Percentiles rank a stretch among this genome's conserved stretches.
Conservation (phyloP, 169 alveolate genomes). For the Perkinsus chesapeaki region DNA sequence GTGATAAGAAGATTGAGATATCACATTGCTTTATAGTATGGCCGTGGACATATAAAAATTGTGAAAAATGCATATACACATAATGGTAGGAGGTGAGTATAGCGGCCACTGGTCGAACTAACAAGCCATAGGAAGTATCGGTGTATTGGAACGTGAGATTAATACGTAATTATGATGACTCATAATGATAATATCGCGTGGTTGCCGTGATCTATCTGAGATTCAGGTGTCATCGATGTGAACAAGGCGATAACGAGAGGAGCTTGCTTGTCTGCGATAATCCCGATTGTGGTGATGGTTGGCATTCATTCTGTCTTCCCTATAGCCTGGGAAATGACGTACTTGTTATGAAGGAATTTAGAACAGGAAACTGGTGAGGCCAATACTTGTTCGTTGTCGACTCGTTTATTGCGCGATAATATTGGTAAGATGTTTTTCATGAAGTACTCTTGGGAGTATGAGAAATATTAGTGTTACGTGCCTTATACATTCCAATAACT, state of each 20-base stretch:
- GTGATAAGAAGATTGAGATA: too few relatives aligned
- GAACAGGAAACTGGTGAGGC: background rate
- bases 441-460: background rate
- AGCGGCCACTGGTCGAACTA: too few relatives aligned
- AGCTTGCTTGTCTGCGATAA: background rate
- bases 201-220: too few relatives aligned
- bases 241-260: background rate
- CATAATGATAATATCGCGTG: too few relatives aligned
- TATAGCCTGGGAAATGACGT: background rate
- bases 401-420: background rate
- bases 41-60: too few relatives aligned
- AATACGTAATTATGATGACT: too few relatives aligned
- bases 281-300: background rate
- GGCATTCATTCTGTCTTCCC: background rate
- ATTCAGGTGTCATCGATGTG: background rate
- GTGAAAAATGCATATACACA: too few relatives aligned
- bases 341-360: background rate
- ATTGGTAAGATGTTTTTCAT: background rate
- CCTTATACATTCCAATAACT: background rate
- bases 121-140: too few relatives aligned
- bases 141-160: too few relatives aligned
- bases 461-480: background rate
- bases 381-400: background rate
- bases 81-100: too few relatives aligned
- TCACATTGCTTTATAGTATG: too few relatives aligned